Conservation (phyloP, 2,329 filamentous ascomycete genomes). For the Neophaeococcomyces mojaviensis region DNA sequence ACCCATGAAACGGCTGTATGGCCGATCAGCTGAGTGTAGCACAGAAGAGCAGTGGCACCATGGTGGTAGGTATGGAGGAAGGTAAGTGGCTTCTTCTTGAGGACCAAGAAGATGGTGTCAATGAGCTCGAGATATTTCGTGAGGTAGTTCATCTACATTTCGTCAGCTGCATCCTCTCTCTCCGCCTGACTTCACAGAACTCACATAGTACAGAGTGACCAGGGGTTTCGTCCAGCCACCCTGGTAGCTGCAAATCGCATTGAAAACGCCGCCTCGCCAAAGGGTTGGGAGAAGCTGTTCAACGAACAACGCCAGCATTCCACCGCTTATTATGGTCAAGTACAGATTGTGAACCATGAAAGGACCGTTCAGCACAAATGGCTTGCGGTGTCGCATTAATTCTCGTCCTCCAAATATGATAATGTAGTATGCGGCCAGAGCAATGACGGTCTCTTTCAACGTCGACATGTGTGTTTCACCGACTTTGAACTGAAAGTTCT, state of each 20-base stretch:
- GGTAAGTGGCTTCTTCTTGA: slow-evolving; percentile 99
- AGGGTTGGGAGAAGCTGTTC: slow-evolving; percentile 86
- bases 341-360: slow-evolving; percentile 98
- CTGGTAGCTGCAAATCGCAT: slow-evolving; percentile 65
- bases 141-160: slow-evolving; percentile 78
- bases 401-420: slow-evolving; percentile 90
- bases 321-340: slow-evolving; percentile 75
- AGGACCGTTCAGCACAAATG: slow-evolving; percentile 77
- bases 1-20: slow-evolving; percentile 93
- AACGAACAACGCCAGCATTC: slow-evolving; percentile 74
- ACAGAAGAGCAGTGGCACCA: slow-evolving; percentile 89
- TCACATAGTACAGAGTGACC: slow-evolving; percentile 84
- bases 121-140: slow-evolving; percentile 96
- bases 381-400: slow-evolving; percentile 77
- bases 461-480: slow-evolving; percentile 86
- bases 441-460: slow-evolving; percentile 69
- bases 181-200: slow-evolving; percentile 48
- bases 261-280: slow-evolving; percentile 73
- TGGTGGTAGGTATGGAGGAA: slow-evolving; percentile 99
- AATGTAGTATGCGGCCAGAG: slow-evolving; percentile 82
- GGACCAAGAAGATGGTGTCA: slow-evolving; percentile 91
- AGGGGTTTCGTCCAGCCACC: slow-evolving; percentile 93
- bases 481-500: slow-evolving; percentile 76
- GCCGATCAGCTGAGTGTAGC: slow-evolving; percentile 94
- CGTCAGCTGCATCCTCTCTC: neutral